phyloP scores from a whole-genome alignment of 73 alveolate genomes.

The Symbiodinium pilosum region DNA sequence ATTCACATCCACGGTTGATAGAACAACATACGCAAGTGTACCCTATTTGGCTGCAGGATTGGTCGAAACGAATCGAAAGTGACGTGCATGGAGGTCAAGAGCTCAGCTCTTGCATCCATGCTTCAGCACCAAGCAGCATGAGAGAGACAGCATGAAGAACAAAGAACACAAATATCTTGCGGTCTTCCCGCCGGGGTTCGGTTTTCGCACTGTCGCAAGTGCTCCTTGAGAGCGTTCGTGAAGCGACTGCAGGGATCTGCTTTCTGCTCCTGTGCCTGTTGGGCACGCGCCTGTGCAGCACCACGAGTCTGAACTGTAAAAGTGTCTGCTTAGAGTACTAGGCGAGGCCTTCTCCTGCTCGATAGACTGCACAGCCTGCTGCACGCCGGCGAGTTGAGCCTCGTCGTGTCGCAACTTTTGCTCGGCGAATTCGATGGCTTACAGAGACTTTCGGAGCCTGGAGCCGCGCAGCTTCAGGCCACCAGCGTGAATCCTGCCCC shows the following conservation, averaged over 20 bases:
- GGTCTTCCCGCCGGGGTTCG: background rate
- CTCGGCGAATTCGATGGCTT: background rate
- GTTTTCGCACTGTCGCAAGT: constrained; percentile 18
- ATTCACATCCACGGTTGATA: no score
- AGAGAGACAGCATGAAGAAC: no score
- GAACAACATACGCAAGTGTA: no score
- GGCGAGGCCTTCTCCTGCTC: background rate
- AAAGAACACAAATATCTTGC: no score
- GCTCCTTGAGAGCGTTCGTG: constrained; percentile 2
- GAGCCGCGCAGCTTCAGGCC: constrained; percentile 32
- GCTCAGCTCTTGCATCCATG: no score
- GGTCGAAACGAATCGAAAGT: background rate
- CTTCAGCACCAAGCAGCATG: no score
- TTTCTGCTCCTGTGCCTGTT: constrained; percentile 15
- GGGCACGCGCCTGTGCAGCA: background rate
- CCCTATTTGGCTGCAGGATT: background rate
- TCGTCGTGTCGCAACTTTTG: background rate
- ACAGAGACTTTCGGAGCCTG: background rate
- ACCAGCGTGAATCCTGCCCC: constrained; percentile 34
- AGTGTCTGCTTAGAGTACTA: no score
- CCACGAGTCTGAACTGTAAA: no score
- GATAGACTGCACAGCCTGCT: constrained; percentile 6
- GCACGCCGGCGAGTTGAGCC: constrained; percentile 2
- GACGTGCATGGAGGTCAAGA: background rate
- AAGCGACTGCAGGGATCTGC: constrained; percentile 9